Conservation (phyloP, 2,329 filamentous ascomycete species). For the Neocatenulostroma microsporum region DNA sequence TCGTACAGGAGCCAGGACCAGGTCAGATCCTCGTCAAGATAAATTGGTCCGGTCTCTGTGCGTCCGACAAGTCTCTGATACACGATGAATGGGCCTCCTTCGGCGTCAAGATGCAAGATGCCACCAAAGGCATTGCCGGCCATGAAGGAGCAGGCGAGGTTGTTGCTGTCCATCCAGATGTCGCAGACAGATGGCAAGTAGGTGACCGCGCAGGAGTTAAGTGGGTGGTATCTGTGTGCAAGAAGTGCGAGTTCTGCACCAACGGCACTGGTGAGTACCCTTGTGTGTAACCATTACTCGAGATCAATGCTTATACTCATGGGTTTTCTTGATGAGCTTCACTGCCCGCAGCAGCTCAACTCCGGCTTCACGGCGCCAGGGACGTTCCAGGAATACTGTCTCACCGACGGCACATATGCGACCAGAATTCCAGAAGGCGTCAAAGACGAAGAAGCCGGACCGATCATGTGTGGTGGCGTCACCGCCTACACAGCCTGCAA, state of each 20-base stretch:
- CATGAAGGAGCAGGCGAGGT: slow-evolving; percentile 27
- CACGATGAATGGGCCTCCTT: slow-evolving; percentile 30
- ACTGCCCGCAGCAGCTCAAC: slow-evolving; percentile 31
- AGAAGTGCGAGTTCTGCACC: slow-evolving; percentile 26
- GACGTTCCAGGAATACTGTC: slow-evolving; percentile 32
- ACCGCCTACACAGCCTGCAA: slow-evolving; percentile 29
- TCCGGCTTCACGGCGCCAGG: slow-evolving; percentile 32
- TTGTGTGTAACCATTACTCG: too few relatives aligned
- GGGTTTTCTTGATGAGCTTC: slow-evolving; percentile 33
- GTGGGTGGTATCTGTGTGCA: slow-evolving; percentile 23
- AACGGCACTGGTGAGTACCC: too few relatives aligned
- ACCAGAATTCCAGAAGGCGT: slow-evolving; percentile 32
- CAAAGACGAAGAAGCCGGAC: slow-evolving; percentile 30
- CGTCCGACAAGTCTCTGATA: slow-evolving; percentile 30
- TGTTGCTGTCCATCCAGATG: slow-evolving; percentile 20
- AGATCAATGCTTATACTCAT: too few relatives aligned
- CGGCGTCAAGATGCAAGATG: slow-evolving; percentile 24
- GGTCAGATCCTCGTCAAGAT: slow-evolving; percentile 31
- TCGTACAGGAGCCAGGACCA: slow-evolving; percentile 25
- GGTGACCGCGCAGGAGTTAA: slow-evolving; percentile 29
- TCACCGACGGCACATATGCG: slow-evolving; percentile 31
- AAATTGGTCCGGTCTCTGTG: slow-evolving; percentile 31
- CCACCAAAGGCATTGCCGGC: slow-evolving; percentile 23
- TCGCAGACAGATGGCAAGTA: slow-evolving; percentile 21
- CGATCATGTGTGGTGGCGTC: slow-evolving; percentile 35